These are phyloP conservation scores for Daucus carota DNA, from an alignment of 129 eudicot species.

Conservation along the genomic window DH1_v3.0 NC_030381.2:20282501-20283000, in stretches of 20 bases:
- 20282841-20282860: not conserved
- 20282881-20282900: not conserved
- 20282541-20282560: not conserved
- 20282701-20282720: not conserved
- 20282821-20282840: not conserved
- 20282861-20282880: not conserved
- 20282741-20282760: not conserved
- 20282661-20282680: too few species aligned
- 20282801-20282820: too few species aligned
- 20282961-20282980: not conserved
- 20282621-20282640: too few species aligned
- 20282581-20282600: not conserved
- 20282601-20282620: too few species aligned
- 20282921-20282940: too few species aligned
- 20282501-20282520: too few species aligned
- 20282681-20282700: too few species aligned
- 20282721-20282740: not conserved
- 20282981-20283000: conserved; percentile 78
- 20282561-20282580: not conserved
- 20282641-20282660: not conserved
- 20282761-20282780: not conserved
- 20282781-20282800: not conserved
- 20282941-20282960: not conserved
- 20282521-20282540: not conserved
- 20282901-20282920: not conserved